These are phyloP conservation scores for Hibiscus mutabilis DNA, from an alignment of 345 rosid genomes.

Conservation along the genomic window DNA sequence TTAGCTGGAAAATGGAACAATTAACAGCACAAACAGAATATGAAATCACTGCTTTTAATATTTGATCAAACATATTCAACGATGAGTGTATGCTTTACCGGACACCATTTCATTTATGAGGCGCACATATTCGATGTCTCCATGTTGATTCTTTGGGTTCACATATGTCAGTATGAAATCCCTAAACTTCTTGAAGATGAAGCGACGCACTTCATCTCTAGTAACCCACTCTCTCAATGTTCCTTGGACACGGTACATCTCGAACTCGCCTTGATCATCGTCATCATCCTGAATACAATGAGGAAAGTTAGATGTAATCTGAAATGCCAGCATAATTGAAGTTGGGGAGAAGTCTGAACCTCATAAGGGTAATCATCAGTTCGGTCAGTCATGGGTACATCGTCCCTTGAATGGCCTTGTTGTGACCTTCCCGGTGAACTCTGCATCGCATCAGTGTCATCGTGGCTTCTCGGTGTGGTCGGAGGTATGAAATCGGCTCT, in stretches of 20 bases:
- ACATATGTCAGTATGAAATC: conserved; percentile 78
- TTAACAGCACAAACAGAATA: not conserved
- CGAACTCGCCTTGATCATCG: conserved; percentile 71
- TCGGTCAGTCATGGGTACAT: not conserved
- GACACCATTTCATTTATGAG: conserved; percentile 84
- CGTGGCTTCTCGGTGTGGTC: not conserved
- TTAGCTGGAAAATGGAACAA: conserved; percentile 55
- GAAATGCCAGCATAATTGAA: not conserved
- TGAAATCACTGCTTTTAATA: not conserved
- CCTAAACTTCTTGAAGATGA: conserved; percentile 80
- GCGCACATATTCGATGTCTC: conserved; percentile 70
- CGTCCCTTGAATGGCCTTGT: not conserved
- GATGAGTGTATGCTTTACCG: conserved; percentile 39
- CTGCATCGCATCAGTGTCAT: not conserved
- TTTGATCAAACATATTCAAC: not conserved
- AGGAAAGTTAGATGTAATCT: not conserved
- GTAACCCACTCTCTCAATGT: conserved; percentile 95
- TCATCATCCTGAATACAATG: conserved; percentile 50
- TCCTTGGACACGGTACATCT: conserved; percentile 92
- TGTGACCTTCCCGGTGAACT: not conserved
- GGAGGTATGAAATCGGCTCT: not conserved
- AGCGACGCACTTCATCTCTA: conserved; percentile 91
- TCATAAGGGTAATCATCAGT: not conserved
- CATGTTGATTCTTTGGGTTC: conserved; percentile 59
- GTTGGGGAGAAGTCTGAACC: not conserved